Evolutionary conservation across 192 early-diverging fungal genomes (phyloP), one percentile per base, ranked within the genome.

Genomic region (Podila clonocystis): DNA sequence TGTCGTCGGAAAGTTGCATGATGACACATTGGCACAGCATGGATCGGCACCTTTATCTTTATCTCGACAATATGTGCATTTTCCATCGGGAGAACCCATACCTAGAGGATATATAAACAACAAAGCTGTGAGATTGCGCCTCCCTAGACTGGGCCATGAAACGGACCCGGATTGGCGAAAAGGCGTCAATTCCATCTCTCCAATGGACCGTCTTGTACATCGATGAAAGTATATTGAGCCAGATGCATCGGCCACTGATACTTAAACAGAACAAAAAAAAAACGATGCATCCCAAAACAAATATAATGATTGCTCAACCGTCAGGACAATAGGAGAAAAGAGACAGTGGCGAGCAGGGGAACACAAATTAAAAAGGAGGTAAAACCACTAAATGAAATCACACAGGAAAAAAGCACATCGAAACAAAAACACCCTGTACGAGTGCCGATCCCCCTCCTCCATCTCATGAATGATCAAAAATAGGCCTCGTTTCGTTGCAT

Each of bases 11-110:
- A 61, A 30, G 48, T 31, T 63, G 48, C 59, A 19, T 31, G 50
- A n/a, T 28, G 65, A 34, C 52, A 50, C 73, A 63, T 75, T 38
- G 8, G 50, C 30, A n/a, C 75, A 78, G 50, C 74, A 76, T 9
- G 50, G 11, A 0, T 15, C 65, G 12, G 67, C 69, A 4, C 67
- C 19, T 26, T 76, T 69, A 41, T 67, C 65, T 28, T 65, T 38
- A 41, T 67, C 65, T 28, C 60, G 50, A 34, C 74, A 76, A 57
- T 19, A 76, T 0, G 36, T 24, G 33, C 74, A 76, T 49, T 65
- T 76, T 22, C 50, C 63, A 3, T 19, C 9, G 0, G 59, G 15
- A 24, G 41, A 41, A 8, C 57, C 63, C 61, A 76, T 52, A 20
- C 74, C 74, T 76, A 65, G 24, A 70, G 49, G 28, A 38, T 33